Evolutionary conservation across 2,329 filamentous ascomycete species (phyloP), one percentile per base, ranked within the genome.

Genomic region (Pseudogymnoascus sp.): DNA sequence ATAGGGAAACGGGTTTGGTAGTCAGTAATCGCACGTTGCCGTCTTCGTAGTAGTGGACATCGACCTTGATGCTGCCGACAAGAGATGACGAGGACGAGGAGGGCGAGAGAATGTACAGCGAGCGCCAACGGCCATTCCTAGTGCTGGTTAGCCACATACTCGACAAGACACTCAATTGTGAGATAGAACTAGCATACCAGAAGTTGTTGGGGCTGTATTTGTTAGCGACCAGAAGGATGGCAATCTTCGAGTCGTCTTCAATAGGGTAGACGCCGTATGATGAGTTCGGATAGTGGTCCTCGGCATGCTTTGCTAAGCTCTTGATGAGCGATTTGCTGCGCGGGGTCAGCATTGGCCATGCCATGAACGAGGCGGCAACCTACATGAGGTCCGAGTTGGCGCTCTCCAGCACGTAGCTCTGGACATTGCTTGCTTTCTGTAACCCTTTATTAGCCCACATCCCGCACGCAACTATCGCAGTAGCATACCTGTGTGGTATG

Each of bases 11-110:
- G 10, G 88, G 80, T 78, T 97, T 97, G 72, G 85, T 88, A n/a
- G 95, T 97, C 67, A 93, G 82, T 65, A 99, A 83, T 2, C 95
- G 89, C 64, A 99, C 95, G 74, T 99, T 99, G 66, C 95, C 95
- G 74, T 99, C 96, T 78, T 99, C 95, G 79, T 99, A 99, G 82
- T 99, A 99, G 81, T 99, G 95, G 61, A 99, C 93, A 70, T 97
- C 93, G 62, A 97, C 90, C 75, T 93, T 91, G 76, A 97, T 87
- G 64, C 82, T 86, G 70, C 95, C 95, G 38, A 87, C 86, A 47
- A 97, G 79, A 59, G 80, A 80, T 56, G 50, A 56, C 67, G 81
- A 81, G 1, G 84, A 83, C n/a, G 86, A 79, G 19, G 86, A 80
- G 0, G 92, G 86, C 66, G 87, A 82, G 76, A 89, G 89, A 70